Evolutionary conservation across 2,329 filamentous ascomycete genomes (phyloP).

Genomic region (Pseudogymnoascus sp.): DNA sequence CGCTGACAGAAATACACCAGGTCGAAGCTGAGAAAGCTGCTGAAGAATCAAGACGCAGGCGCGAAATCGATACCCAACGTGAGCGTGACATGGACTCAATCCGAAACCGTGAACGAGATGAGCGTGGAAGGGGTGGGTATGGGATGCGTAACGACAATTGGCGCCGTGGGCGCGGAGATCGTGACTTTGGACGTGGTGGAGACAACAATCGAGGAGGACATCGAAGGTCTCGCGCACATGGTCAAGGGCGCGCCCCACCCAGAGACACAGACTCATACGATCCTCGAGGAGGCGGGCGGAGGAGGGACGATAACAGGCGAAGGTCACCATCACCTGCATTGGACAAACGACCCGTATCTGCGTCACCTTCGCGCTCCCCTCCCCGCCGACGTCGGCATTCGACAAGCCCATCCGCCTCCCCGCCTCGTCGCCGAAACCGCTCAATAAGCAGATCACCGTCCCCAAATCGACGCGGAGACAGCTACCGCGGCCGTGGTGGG

Average conservation of each 20-base stretch:
- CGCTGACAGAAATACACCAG: constrained; percentile 36
- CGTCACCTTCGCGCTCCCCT: constrained; percentile 27
- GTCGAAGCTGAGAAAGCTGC: constrained; percentile 76
- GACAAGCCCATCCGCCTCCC: constrained; percentile 28
- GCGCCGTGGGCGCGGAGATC: constrained; percentile 44
- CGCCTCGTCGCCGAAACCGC: constrained; percentile 24
- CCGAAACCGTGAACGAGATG: constrained; percentile 57
- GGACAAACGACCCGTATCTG: constrained; percentile 17
- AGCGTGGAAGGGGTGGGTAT: constrained; percentile 44
- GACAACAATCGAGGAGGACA: constrained; percentile 38
- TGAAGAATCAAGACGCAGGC: constrained; percentile 64
- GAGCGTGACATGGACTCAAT: constrained; percentile 65
- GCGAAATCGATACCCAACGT: constrained; percentile 63
- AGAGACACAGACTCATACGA: constrained; percentile 30
- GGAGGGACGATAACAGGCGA: constrained; percentile 26
- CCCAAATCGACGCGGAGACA: constrained; percentile 23
- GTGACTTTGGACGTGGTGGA: constrained; percentile 39
- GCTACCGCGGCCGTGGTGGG: constrained; percentile 25
- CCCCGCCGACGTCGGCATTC: constrained; percentile 23
- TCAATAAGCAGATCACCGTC: constrained; percentile 22
- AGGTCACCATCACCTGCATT: constrained; percentile 20
- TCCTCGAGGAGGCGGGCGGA: constrained; percentile 26
- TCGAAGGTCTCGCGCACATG: constrained; percentile 36
- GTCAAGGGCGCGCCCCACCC: constrained; percentile 28
- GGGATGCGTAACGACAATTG: constrained; percentile 39